Base-by-base conservation (phyloP, 179 eudicot genomes). In the Spergularia azorica region DNA sequence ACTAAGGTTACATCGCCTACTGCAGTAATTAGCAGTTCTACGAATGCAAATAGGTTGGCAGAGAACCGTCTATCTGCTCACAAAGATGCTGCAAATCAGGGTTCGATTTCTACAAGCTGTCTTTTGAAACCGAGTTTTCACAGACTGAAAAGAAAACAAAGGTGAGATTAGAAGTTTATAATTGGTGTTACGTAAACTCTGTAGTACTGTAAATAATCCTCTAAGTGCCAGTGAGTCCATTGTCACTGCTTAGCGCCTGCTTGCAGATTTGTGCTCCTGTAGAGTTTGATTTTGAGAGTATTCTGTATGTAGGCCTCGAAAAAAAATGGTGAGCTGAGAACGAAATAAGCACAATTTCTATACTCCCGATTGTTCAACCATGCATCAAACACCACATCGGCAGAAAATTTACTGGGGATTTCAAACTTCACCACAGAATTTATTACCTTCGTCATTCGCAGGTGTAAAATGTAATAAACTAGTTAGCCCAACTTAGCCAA, bases 91-190 rank as follows among this genome's bases (percentile, higher is more conserved):
- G 75, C 74, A 64, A 85, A 83, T 48, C 88, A 81, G 72, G 81
- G 77, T 73, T 65, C 52, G 54, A 67, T 61, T 32, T 32, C 68
- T 48, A 13, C 83, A 13, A 87, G 85, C 87, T 90, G 83, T 76
- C 90, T 92, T 20, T 77, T 89, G 78, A 92, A 85, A 82, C 97
- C 96, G 74, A 91, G 73, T 79, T 92, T 92, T 86, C 94, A 89
- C 72, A 86, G 87, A 89, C 75, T 79, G 43, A 91, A 89, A 77
- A 88, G 89, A 76, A 88, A 85, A 75, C 81, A 51, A n/a, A 67
- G 84, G 79, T 87, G 81, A 80, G 55, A 48, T 10, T 12, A 11
- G 21, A 26, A 26, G 32, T 26, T 26, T 36, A 6, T 6, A 13
- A 9, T 71, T 65, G 32, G 58, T 78, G 36, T 4, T 64, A 70